Conservation (phyloP, 768 basidiomycete species). For the Phlebiopsis gigantea region DNA sequence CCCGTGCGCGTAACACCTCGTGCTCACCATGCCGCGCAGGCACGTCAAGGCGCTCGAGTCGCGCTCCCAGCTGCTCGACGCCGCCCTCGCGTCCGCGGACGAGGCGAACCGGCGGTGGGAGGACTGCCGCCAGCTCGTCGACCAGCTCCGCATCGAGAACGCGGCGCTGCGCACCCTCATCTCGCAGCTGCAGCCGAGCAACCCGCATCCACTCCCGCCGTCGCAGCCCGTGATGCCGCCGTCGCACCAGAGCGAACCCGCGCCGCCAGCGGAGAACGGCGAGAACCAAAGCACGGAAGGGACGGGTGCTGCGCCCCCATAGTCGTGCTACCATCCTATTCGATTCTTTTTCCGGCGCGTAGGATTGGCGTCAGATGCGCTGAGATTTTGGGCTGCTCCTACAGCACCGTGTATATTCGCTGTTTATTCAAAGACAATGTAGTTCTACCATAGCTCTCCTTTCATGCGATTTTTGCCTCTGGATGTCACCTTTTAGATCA, state of each 20-base stretch:
- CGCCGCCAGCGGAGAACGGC: background rate
- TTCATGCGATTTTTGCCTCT: constrained; percentile 4
- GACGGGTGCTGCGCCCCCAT: background rate
- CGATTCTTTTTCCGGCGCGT: background rate
- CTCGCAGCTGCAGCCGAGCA: constrained; percentile 14
- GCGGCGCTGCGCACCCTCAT: constrained; percentile 71
- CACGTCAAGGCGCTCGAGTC: constrained; percentile 86
- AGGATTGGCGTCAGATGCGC: background rate
- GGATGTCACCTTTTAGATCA: background rate
- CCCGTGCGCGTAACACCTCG: background rate
- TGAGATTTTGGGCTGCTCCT: background rate
- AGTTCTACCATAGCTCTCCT: constrained; percentile 9
- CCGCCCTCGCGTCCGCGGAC: constrained; percentile 80
- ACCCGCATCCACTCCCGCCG: background rate
- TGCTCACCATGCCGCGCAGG: constrained; percentile 30
- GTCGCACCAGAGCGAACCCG: background rate
- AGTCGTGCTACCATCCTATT: background rate
- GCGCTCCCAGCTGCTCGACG: constrained; percentile 79
- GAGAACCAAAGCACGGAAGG: background rate
- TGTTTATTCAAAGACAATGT: background rate
- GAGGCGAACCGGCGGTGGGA: constrained; percentile 89
- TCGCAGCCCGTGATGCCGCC: background rate
- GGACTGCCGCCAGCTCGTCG: constrained; percentile 85
- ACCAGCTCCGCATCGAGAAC: constrained; percentile 82
- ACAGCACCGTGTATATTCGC: constrained; percentile 1